phyloP scores from a whole-genome alignment of 2,329 filamentous ascomycete genomes.

The Talaromyces sp. region DNA sequence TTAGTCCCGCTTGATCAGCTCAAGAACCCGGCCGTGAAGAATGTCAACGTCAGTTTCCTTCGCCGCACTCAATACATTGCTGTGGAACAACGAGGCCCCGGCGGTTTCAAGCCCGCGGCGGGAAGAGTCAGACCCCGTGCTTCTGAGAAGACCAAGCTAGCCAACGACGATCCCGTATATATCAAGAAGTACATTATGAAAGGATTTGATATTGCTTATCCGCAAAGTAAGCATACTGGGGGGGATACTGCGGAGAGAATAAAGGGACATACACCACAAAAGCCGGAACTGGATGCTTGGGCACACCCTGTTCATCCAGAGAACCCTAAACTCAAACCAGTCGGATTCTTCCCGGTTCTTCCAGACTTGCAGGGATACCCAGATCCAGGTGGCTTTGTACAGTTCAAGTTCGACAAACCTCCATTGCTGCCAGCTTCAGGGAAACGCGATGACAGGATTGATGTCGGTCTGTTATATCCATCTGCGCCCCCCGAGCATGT shows the following conservation, averaged over 20 bases:
- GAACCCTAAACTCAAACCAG: slow-evolving; percentile 52
- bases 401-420: slow-evolving; percentile 59
- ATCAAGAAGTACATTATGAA: slow-evolving; percentile 58
- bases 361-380: slow-evolving; percentile 58
- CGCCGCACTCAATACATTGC: slow-evolving; percentile 91
- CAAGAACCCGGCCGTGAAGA: slow-evolving; percentile 72
- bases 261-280: slow-evolving; percentile 49
- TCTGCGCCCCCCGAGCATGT: slow-evolving; percentile 46
- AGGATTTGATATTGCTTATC: slow-evolving; percentile 61
- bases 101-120: slow-evolving; percentile 26
- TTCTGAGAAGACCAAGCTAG: slow-evolving; percentile 31
- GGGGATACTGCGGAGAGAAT: slow-evolving; percentile 51
- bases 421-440: slow-evolving; percentile 46
- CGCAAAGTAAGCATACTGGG: slow-evolving; percentile 54
- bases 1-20: slow-evolving; percentile 78
- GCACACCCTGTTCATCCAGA: slow-evolving; percentile 55
- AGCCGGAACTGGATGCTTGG: slow-evolving; percentile 56
- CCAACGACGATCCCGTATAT: slow-evolving; percentile 54
- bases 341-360: slow-evolving; percentile 57
- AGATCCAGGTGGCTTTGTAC: slow-evolving; percentile 54
- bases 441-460: slow-evolving; percentile 55
- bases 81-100: slow-evolving; percentile 31
- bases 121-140: slow-evolving; percentile 24
- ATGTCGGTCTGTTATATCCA: slow-evolving; percentile 54
- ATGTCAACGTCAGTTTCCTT: slow-evolving; percentile 82